Evolutionary conservation across 164 flowering plant genomes (phyloP), one percentile per base, ranked within the genome.

Genomic region (Tetracentron sinense): DNA sequence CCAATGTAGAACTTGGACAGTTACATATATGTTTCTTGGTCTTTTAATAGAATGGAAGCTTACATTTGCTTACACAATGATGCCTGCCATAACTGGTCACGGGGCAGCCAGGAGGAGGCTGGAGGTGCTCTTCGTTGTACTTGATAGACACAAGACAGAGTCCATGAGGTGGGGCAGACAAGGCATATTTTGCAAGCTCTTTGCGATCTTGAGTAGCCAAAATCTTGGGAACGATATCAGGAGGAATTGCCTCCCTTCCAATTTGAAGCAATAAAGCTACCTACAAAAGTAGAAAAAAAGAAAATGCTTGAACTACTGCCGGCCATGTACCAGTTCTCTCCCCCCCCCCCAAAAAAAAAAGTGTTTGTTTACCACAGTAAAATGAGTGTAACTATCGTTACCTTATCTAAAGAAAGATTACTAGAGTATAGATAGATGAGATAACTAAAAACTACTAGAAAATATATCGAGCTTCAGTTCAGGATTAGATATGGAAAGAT

Each of bases 201-300:
- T 59, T 88, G 4, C 98, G 86, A 70, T 90, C 90, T 47, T 81
- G 75, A 51, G 79, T 67, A 31, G 80, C 84, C 71, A 92, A 58
- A 59, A 92, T 86, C 74, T 62, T 57, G 6, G 90, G 89, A 20
- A 88, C 91, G 55, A 89, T 82, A 61, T 85, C 85, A 52, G 89
- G 87, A 64, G 96, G 93, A 71, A 85, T 61, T 27, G 93, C 91
- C 75, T 92, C 95, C 75, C 68, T 86, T 66, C 96, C 96, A 60
- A 92, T 76, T 81, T 88, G 96, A 72, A 88, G 69, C 77, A 92
- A 70, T 74, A 90, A 69, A 23, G 90, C 91, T 20, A 84, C 98
- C 98, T 88, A 73, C 54, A 64, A 47, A 54, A 38, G n/a, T 8
- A 64, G n/a, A 42, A 55, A 35, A 7, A 21, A 58, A 65, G n/a